A percentile compares a stretch with the other conserved stretches of the same genome.
These are phyloP conservation scores for Myriosclerotinia curreyana DNA, from an alignment of 2,329 filamentous ascomycete genomes.

Conservation along the genomic window DNA sequence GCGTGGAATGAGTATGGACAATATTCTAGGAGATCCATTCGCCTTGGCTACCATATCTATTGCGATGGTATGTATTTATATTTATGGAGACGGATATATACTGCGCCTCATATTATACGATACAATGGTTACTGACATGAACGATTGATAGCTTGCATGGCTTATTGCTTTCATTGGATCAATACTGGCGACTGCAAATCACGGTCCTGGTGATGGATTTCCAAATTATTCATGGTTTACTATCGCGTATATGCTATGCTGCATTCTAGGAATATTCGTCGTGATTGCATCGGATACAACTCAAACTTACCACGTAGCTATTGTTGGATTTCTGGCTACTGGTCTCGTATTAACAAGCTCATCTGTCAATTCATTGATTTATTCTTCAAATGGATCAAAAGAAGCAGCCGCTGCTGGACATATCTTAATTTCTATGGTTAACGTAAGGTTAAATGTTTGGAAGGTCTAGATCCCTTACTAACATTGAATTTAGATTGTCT, in stretches of 20 bases:
- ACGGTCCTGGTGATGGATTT: slow-evolving; percentile 52
- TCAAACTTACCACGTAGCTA: slow-evolving; percentile 85
- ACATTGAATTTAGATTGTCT: slow-evolving; percentile 66
- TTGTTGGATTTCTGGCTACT: slow-evolving; percentile 81
- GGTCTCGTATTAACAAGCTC: slow-evolving; percentile 84
- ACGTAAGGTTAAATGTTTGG: slow-evolving; percentile 55
- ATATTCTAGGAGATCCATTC: slow-evolving; percentile 95
- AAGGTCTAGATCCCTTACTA: slow-evolving; percentile 13
- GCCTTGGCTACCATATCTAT: slow-evolving; percentile 93
- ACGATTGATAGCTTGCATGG: slow-evolving; percentile 74
- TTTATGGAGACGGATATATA: slow-evolving; percentile 5
- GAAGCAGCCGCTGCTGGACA: slow-evolving; percentile 90
- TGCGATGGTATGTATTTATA: slow-evolving; percentile 64
- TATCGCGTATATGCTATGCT: slow-evolving; percentile 78
- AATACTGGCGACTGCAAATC: slow-evolving; percentile 63
- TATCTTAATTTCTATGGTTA: slow-evolving; percentile 89
- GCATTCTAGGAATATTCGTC: slow-evolving; percentile 75
- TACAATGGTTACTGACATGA: slow-evolving; percentile 13
- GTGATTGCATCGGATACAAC: slow-evolving; percentile 82
- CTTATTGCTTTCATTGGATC: slow-evolving; percentile 86
- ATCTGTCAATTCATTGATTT: slow-evolving; percentile 81
- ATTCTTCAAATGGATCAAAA: slow-evolving; percentile 66
- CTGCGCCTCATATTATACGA: slow-evolving; percentile 1
- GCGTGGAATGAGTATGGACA: slow-evolving; percentile 69
- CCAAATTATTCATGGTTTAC: slow-evolving; percentile 94